Conservation (phyloP, 441 rosid genomes). For the Populus hybrid region DNA sequence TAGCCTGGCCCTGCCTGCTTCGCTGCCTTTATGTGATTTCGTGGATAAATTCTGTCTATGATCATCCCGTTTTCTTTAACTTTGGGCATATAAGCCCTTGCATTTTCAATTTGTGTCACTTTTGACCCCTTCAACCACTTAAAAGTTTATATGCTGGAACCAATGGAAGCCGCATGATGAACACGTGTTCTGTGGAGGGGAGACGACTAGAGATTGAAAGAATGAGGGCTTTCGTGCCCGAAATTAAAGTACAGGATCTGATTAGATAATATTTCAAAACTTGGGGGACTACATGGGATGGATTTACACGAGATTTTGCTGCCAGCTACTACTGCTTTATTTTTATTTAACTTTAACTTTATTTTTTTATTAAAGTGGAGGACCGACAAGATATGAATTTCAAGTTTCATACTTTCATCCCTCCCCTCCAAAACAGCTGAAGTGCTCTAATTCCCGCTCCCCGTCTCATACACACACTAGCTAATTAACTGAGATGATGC, state of each 20-base stretch:
- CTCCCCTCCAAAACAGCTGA: too few relatives aligned
- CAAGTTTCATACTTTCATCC: too few relatives aligned
- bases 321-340: neutral
- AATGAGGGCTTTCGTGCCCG: neutral
- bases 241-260: neutral
- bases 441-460: neutral
- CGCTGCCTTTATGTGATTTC: neutral
- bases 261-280: neutral
- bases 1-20: neutral
- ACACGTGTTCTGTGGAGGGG: neutral
- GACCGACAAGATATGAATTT: too few relatives aligned
- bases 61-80: neutral
- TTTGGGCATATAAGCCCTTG: neutral
- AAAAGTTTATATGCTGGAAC: too few relatives aligned
- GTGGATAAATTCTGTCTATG: neutral
- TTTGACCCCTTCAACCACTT: neutral
- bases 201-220: neutral
- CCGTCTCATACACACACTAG: constrained; percentile 7
- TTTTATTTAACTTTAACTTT: neutral
- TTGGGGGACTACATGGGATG: neutral
- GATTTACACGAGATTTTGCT: neutral
- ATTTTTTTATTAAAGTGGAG: too few relatives aligned
- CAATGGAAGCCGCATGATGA: neutral
- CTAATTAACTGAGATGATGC: too few relatives aligned
- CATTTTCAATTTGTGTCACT: neutral